Evolutionary conservation across 1,284 basidiomycete species (phyloP).

Genomic region (Ustilago lituana): DNA sequence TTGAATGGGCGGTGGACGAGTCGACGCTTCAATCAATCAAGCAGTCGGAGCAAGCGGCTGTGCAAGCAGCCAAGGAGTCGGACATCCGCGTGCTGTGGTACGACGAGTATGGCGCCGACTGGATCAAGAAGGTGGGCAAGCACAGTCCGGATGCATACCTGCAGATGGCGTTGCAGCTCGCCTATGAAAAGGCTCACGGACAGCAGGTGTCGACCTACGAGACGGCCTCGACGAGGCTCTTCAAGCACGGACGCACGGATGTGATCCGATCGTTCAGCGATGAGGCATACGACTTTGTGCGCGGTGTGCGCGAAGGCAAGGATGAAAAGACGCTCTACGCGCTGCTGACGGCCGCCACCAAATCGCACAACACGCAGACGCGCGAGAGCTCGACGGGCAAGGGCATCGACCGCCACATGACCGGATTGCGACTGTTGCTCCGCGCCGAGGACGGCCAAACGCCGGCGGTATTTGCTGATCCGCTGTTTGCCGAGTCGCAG

Average conservation of each 20-base stretch:
- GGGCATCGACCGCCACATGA: constrained; percentile 90
- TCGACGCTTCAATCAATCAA: constrained; percentile 73
- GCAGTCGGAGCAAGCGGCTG: constrained; percentile 74
- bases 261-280: constrained; percentile 83
- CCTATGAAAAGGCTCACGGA: constrained; percentile 83
- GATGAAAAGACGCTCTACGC: constrained; percentile 71
- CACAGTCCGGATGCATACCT: constrained; percentile 88
- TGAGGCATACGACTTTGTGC: constrained; percentile 82
- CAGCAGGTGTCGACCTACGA: constrained; percentile 91
- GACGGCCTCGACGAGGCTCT: constrained; percentile 89
- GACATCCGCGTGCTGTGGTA: constrained; percentile 88
- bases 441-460: constrained; percentile 55
- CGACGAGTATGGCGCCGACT: constrained; percentile 84
- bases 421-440: constrained; percentile 77
- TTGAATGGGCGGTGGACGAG: constrained; percentile 82
- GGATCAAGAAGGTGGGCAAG: constrained; percentile 86
- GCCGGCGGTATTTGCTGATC: constrained; percentile 71
- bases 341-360: constrained; percentile 77
- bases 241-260: constrained; percentile 90
- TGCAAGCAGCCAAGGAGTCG: constrained; percentile 77
- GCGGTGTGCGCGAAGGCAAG: constrained; percentile 76
- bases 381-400: constrained; percentile 82
- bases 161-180: constrained; percentile 92
- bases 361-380: constrained; percentile 79
- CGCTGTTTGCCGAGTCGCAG: constrained; percentile 79